A percentile compares a stretch with the other conserved stretches of the same genome.
Conservation (phyloP, 108 stramenopile species). For the Skeletonema menzelii region DNA sequence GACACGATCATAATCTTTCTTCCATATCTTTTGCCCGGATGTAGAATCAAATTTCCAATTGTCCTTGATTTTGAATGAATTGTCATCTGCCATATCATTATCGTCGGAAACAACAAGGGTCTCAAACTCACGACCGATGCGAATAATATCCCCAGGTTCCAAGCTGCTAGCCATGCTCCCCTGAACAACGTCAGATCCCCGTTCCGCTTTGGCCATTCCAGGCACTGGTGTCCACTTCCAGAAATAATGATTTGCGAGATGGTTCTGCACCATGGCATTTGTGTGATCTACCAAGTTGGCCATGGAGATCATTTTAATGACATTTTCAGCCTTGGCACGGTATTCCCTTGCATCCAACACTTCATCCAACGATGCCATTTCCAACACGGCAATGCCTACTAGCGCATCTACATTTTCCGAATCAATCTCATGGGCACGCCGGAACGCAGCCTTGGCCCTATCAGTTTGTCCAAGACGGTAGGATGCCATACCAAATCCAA, state of each 20-base stretch:
- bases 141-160: slow-evolving; percentile 79
- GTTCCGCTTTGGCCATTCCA: slow-evolving; percentile 60
- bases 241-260: slow-evolving; percentile 96
- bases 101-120: slow-evolving; percentile 55
- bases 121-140: slow-evolving; percentile 90
- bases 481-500: slow-evolving; percentile 82
- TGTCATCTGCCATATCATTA: slow-evolving; percentile 36
- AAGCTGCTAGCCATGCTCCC: slow-evolving; percentile 56
- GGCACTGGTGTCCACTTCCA: slow-evolving; percentile 87
- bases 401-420: slow-evolving; percentile 81
- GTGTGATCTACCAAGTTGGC: slow-evolving; percentile 86
- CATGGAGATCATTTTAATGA: slow-evolving; percentile 87
- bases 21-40: slow-evolving; percentile 80
- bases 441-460: slow-evolving; percentile 84
- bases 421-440: slow-evolving; percentile 75
- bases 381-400: slow-evolving; percentile 77
- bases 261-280: slow-evolving; percentile 95
- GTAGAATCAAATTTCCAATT: slow-evolving; percentile 69
- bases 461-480: slow-evolving; percentile 87
- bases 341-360: slow-evolving; percentile 51
- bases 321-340: slow-evolving; percentile 62
- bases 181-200: slow-evolving; percentile 52
- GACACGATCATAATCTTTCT: slow-evolving; percentile 92
- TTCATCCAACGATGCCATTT: slow-evolving; percentile 75
- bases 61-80: slow-evolving; percentile 69